Conservation (phyloP, 805 yeast species). For the Yamadazyma takamatsuzukensis region DNA sequence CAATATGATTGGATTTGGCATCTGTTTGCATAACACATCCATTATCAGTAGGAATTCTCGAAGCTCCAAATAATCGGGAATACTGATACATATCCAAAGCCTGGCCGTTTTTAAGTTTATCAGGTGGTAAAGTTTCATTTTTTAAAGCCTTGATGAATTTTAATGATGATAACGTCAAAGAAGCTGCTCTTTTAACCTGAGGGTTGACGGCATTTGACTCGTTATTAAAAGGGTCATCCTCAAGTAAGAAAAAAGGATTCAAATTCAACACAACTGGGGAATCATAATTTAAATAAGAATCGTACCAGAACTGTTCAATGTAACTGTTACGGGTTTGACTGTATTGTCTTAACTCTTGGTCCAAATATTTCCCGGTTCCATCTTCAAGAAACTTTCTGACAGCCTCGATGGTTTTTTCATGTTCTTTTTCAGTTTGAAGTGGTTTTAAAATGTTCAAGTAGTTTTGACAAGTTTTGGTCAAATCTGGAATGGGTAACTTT, state of each 20-base stretch:
- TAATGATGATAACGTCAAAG: constrained; percentile 70
- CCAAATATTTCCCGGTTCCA: constrained; percentile 52
- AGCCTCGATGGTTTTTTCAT: constrained; percentile 54
- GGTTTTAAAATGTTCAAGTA: constrained; percentile 72
- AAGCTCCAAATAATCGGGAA: constrained; percentile 78
- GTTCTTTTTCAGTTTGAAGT: constrained; percentile 74
- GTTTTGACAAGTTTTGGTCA: constrained; percentile 60
- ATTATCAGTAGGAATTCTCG: constrained; percentile 73
- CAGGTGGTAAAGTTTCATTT: constrained; percentile 70
- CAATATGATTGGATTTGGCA: constrained; percentile 69
- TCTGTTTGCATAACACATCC: constrained; percentile 89
- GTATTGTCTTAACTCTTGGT: constrained; percentile 60
- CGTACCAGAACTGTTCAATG: constrained; percentile 94
- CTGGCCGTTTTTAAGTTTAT: constrained; percentile 54
- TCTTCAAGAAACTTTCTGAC: constrained; percentile 53
- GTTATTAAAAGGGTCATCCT: constrained; percentile 83
- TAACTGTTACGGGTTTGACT: constrained; percentile 66
- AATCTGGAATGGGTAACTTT: constrained; percentile 78
- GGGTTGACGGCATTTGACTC: constrained; percentile 42
- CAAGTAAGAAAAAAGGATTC: constrained; percentile 85
- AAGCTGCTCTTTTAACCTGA: constrained; percentile 79
- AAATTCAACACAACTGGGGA: constrained; percentile 88
- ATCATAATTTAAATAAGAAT: constrained; percentile 81
- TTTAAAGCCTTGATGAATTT: constrained; percentile 79
- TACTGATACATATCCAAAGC: constrained; percentile 91